Evolutionary conservation across 2,329 filamentous ascomycete genomes (phyloP).

Genomic region (Metarhizium rileyi): DNA sequence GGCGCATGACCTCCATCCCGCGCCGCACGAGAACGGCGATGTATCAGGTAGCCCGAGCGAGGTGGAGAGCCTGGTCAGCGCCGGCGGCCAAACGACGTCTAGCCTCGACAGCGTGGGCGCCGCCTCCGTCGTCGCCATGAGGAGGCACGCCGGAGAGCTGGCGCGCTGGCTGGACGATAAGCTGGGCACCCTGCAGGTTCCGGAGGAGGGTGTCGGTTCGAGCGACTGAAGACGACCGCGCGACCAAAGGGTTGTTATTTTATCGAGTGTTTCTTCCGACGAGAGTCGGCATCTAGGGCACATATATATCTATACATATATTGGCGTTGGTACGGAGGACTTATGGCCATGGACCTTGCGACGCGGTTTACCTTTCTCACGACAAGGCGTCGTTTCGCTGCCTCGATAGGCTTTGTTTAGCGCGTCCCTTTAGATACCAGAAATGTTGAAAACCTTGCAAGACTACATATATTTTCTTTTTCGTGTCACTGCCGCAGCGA

Average conservation of each 20-base stretch:
- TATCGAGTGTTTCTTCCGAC: not conserved
- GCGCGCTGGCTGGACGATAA: slow-evolving; percentile 51
- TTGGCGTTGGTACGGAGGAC: slow-evolving; percentile 2
- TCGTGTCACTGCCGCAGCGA: not conserved
- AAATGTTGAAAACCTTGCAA: not conserved
- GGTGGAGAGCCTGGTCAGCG: slow-evolving; percentile 36
- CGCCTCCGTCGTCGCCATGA: slow-evolving; percentile 39
- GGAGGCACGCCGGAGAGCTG: slow-evolving; percentile 49
- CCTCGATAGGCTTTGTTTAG: not conserved
- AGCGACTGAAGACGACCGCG: slow-evolving; percentile 1
- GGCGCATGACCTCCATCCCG: slow-evolving; percentile 15
- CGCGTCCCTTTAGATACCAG: slow-evolving; percentile 3
- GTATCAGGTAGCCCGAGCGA: slow-evolving; percentile 30
- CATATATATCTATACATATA: not conserved
- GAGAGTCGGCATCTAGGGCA: not conserved
- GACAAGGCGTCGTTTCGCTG: slow-evolving; percentile 3
- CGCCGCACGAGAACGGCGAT: slow-evolving; percentile 20
- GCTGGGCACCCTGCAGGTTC: slow-evolving; percentile 42
- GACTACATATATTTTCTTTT: not conserved
- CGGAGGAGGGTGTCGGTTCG: slow-evolving; percentile 38
- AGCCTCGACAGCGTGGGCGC: slow-evolving; percentile 29
- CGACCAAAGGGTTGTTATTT: too few species aligned
- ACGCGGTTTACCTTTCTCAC: slow-evolving; percentile 11
- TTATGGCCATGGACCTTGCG: slow-evolving; percentile 9
- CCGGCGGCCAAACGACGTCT: slow-evolving; percentile 33